Base-by-base conservation (phyloP, 192 early-diverging fungal species). In the Rhizophagus sp. region DNA sequence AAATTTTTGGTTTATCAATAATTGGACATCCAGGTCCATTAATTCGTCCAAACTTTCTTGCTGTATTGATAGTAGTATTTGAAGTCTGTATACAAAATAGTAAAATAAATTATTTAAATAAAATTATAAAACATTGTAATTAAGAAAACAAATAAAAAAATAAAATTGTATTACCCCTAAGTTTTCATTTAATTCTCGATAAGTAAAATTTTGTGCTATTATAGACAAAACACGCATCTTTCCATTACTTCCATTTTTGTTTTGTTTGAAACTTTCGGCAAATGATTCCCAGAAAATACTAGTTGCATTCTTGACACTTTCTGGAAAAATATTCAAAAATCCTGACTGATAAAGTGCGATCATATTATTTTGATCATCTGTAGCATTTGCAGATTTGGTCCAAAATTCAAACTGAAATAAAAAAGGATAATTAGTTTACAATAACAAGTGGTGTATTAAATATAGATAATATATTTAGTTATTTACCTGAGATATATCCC, bases 141-240 rank as follows among this genome's bases (percentile, higher is more conserved):
- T 5, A 39, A 39, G 5, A 39, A 39, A 39, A 39, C 1, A 39
- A 39, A 39, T 39, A 5, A 39, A 39, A 3, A 39, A 39, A 19
- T 61, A 22, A n/a, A n/a, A n/a, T n/a, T n/a, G n/a, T n/a, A n/a
- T n/a, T n/a, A n/a, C n/a, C 57, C 22, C 17, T 22, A 63, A 63
- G 3, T 22, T 63, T 4, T 63, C 8, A 4, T 63, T 19, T 15
- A 63, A 63, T 63, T 19, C 24, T 19, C 24, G 22, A 63, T 63
- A 63, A 24, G 62, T 24, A 63, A 63, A 63, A 63, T 63, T 4
- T 63, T 63, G 62, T 63, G 62, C 62, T 24, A 63, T 63, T n/a
- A n/a, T n/a, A n/a, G n/a, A n/a, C n/a, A 63, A 63, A 24, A 63
- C 24, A 24, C 62, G 17, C 17, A 1, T 19, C 22, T 63, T 63